These are phyloP conservation scores for Sporisorium graminicola DNA, from an alignment of 1,284 basidiomycete genomes.

Conservation along the genomic window DNA sequence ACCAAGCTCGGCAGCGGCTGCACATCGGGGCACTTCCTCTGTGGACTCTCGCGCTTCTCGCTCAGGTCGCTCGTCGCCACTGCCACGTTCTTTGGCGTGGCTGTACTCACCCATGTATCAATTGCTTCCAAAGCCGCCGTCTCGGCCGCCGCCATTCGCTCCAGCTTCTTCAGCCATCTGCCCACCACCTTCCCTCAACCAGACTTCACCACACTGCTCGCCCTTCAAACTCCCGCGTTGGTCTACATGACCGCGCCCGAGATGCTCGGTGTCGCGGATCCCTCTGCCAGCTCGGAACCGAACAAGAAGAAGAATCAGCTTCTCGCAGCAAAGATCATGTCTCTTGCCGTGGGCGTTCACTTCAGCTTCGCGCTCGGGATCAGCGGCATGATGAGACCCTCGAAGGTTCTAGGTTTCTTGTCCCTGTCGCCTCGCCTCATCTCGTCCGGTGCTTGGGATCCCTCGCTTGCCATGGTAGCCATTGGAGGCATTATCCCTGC, in stretches of 20 bases:
- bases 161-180: constrained; percentile 12
- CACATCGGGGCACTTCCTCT: constrained; percentile 67
- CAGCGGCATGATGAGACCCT: constrained; percentile 64
- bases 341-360: constrained; percentile 60
- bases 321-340: constrained; percentile 42
- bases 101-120: constrained; percentile 56
- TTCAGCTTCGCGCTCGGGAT: constrained; percentile 66
- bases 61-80: constrained; percentile 61
- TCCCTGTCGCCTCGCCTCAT: constrained; percentile 22
- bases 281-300: neutral
- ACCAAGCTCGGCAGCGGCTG: constrained; percentile 68
- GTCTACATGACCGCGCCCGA: constrained; percentile 31
- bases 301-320: constrained; percentile 16
- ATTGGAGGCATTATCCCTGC: constrained; percentile 72
- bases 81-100: constrained; percentile 64
- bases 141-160: neutral
- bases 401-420: constrained; percentile 33
- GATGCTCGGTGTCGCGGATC: constrained; percentile 7
- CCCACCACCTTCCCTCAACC: constrained; percentile 30
- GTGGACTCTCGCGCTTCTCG: constrained; percentile 65
- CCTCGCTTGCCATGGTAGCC: constrained; percentile 72
- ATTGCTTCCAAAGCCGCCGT: constrained; percentile 6
- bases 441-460: constrained; percentile 69
- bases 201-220: constrained; percentile 27
- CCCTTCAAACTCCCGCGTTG: constrained; percentile 58